Conservation (phyloP, 176 grass and related monocot genomes). For the Leersia perrieri region DNA sequence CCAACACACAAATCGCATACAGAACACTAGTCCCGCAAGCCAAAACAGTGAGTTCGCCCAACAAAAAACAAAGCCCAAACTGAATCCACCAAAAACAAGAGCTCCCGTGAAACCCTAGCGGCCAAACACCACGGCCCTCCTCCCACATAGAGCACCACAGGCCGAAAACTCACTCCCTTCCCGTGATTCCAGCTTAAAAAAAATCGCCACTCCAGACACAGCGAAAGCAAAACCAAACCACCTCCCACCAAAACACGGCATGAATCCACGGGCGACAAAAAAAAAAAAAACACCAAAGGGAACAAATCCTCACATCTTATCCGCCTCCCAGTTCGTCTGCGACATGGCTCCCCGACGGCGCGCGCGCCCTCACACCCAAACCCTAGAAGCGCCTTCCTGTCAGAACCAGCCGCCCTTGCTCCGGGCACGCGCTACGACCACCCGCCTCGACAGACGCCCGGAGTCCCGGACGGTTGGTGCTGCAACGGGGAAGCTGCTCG, state of each 20-base stretch:
- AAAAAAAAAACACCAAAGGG: not conserved
- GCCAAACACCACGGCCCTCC: not conserved
- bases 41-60: not conserved
- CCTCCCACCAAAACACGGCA: not conserved
- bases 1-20: not conserved
- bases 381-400: not conserved
- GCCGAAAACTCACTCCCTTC: not conserved
- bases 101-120: conserved; percentile 46
- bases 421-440: not conserved
- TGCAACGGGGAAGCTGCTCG: not conserved
- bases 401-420: not conserved
- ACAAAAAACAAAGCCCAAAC: not conserved
- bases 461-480: not conserved
- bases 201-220: not conserved
- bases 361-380: not conserved
- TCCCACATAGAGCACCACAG: not conserved
- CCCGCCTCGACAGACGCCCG: not conserved
- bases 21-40: not conserved
- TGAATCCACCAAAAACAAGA: not conserved
- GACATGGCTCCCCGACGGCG: conserved; percentile 44
- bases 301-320: conserved; percentile 68
- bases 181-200: not conserved
- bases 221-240: not conserved
- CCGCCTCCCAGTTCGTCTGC: conserved; percentile 79
- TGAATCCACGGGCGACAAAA: conserved; percentile 4